Evolutionary conservation across 2,329 filamentous ascomycete genomes (phyloP).

Genomic region (Ophiocordyceps australis): DNA sequence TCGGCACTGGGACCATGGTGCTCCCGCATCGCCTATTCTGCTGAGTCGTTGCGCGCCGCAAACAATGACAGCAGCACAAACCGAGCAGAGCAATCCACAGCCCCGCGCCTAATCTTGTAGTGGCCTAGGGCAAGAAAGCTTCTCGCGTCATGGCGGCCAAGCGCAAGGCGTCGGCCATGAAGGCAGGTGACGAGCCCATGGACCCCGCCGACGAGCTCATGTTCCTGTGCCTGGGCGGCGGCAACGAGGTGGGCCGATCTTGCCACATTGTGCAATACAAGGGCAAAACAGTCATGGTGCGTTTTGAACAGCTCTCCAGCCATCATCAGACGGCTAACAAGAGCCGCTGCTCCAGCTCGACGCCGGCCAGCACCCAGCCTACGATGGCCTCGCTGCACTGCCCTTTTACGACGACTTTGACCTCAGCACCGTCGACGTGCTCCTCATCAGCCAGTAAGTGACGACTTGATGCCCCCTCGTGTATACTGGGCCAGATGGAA

Average conservation of each 20-base stretch:
- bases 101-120: too few species aligned
- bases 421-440: constrained; percentile 87
- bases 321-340: not conserved
- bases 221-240: constrained; percentile 85
- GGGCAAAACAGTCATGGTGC: constrained; percentile 95
- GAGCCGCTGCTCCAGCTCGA: constrained; percentile 48
- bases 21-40: too few species aligned
- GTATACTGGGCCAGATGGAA: not conserved
- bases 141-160: constrained; percentile 99
- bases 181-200: constrained; percentile 61
- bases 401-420: constrained; percentile 99
- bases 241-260: constrained; percentile 91
- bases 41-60: too few species aligned
- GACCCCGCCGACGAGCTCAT: constrained; percentile 88
- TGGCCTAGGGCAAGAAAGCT: too few species aligned
- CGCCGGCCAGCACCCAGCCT: constrained; percentile 90
- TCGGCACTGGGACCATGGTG: too few species aligned
- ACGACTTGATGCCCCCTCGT: constrained; percentile 1
- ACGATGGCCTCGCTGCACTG: constrained; percentile 81
- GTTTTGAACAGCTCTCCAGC: constrained; percentile 1
- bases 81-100: too few species aligned
- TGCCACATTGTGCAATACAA: constrained; percentile 99
- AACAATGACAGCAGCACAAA: too few species aligned
- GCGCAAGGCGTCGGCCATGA: constrained; percentile 68
- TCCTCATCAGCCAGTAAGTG: constrained; percentile 96